A percentile compares a stretch with the other conserved stretches of the same genome.
Evolutionary conservation across 2,329 filamentous ascomycete species (phyloP).

Genomic region (Parastagonospora nodorum): DNA sequence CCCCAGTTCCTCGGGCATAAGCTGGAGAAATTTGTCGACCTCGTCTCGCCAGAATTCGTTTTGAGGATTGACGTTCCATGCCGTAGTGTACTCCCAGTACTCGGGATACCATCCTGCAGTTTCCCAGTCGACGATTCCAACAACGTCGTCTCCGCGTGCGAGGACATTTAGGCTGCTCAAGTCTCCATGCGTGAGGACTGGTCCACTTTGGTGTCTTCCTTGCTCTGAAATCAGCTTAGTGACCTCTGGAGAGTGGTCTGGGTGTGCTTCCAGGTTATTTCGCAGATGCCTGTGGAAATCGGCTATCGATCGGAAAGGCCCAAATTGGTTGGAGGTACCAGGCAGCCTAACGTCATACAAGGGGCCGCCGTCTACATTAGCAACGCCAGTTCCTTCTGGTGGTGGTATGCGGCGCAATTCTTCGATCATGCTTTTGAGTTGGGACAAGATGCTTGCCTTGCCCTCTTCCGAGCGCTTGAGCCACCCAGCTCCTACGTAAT

Average conservation of each 20-base stretch:
- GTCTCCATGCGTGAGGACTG: slow-evolving; percentile 59
- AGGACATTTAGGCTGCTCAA: slow-evolving; percentile 54
- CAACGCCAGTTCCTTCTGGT: slow-evolving; percentile 14
- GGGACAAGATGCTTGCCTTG: slow-evolving; percentile 10
- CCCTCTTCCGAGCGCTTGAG: slow-evolving; percentile 13
- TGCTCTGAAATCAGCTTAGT: slow-evolving; percentile 10
- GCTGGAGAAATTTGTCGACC: slow-evolving; percentile 13
- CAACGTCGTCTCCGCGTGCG: slow-evolving; percentile 47
- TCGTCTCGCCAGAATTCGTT: slow-evolving; percentile 37
- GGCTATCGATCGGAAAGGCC: slow-evolving; percentile 41
- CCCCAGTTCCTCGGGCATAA: slow-evolving; percentile 44
- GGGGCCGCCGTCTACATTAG: slow-evolving; percentile 16
- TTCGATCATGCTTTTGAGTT: slow-evolving; percentile 22
- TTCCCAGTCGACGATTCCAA: slow-evolving; percentile 57
- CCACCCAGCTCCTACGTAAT: slow-evolving; percentile 24
- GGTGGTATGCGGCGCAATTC: slow-evolving; percentile 20
- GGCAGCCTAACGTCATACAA: slow-evolving; percentile 36
- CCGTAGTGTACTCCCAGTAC: slow-evolving; percentile 54
- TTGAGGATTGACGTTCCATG: slow-evolving; percentile 47
- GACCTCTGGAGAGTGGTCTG: slow-evolving; percentile 12
- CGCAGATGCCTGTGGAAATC: slow-evolving; percentile 49
- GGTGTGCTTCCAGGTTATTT: slow-evolving; percentile 22
- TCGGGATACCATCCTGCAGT: slow-evolving; percentile 54
- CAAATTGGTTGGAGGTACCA: slow-evolving; percentile 24
- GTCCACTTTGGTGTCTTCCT: slow-evolving; percentile 37